A percentile compares a stretch with the other conserved stretches of the same genome.
These are phyloP conservation scores for Cajanus cajan DNA, from an alignment of 306 rosid genomes.

Conservation along the genomic window DNA sequence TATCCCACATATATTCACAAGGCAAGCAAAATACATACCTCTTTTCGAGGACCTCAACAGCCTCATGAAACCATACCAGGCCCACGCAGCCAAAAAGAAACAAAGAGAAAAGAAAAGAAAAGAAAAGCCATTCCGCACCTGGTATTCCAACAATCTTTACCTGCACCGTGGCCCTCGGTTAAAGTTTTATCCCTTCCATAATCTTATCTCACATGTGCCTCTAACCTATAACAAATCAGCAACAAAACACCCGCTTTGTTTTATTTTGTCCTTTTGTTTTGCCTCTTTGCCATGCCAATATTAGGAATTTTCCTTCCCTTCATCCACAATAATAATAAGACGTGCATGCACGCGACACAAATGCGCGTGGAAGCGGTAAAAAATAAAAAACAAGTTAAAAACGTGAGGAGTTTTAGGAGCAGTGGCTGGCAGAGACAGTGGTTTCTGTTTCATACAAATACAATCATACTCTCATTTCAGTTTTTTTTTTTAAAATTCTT, in stretches of 20 bases:
- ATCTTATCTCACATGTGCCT: neutral
- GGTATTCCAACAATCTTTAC: neutral
- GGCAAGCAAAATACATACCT: neutral
- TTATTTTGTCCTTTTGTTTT: conserved; percentile 16
- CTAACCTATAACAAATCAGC: conserved; percentile 12
- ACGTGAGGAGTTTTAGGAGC: conserved; percentile 29
- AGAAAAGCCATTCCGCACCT: neutral
- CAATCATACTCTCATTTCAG: too few species aligned
- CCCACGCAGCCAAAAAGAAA: neutral
- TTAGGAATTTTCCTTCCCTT: neutral
- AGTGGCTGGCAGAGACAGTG: conserved; percentile 38
- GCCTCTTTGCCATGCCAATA: conserved; percentile 3
- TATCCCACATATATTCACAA: neutral
- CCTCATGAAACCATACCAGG: neutral
- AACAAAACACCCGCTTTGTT: conserved; percentile 35
- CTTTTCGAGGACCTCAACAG: neutral
- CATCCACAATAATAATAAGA: neutral
- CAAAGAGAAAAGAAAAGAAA: neutral
- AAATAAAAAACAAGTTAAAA: too few species aligned
- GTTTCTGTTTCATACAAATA: too few species aligned
- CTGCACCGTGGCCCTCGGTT: neutral
- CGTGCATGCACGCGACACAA: neutral
- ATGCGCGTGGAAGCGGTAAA: conserved; percentile 28
- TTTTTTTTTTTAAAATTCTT: neutral
- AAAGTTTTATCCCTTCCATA: neutral